These are phyloP conservation scores for Talinum fruticosum DNA, from an alignment of 148 eudicot species.

Conservation along the genomic window DNA sequence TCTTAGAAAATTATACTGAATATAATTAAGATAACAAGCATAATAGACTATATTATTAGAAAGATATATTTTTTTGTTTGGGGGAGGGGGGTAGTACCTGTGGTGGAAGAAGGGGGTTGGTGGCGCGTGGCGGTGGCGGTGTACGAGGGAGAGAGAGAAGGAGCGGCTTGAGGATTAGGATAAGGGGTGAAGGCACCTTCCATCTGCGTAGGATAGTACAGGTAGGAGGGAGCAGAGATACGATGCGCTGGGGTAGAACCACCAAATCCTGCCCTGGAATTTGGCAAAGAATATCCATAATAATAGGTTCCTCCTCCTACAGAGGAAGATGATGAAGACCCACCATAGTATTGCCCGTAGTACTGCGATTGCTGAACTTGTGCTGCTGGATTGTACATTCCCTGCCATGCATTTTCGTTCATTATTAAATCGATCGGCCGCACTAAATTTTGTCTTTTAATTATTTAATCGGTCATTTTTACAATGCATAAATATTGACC, in stretches of 20 bases:
- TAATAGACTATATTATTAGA: no score
- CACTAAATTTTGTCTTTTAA: no score
- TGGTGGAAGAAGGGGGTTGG: conserved; percentile 15
- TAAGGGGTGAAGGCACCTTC: not conserved
- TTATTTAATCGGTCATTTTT: no score
- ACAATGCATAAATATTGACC: no score
- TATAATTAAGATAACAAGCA: no score
- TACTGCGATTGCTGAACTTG: conserved; percentile 64
- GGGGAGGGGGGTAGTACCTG: no score
- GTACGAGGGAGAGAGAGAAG: conserved; percentile 11
- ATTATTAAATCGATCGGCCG: no score
- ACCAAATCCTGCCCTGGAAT: conserved; percentile 29
- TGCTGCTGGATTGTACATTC: conserved; percentile 49
- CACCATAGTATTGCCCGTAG: conserved; percentile 53
- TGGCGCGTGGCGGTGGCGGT: conserved; percentile 6
- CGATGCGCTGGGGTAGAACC: conserved; percentile 36
- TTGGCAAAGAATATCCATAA: conserved; percentile 48
- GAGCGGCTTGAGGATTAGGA: conserved; percentile 14
- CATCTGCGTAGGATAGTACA: conserved; percentile 33
- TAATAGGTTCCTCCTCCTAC: conserved; percentile 45
- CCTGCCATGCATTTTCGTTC: conserved; percentile 32
- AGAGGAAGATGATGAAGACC: conserved; percentile 37
- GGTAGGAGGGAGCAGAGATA: conserved; percentile 20
- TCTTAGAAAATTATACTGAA: no score
- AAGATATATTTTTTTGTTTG: no score